Base-by-base conservation (phyloP, 805 yeast species). In the Lachancea fermentati region DNA sequence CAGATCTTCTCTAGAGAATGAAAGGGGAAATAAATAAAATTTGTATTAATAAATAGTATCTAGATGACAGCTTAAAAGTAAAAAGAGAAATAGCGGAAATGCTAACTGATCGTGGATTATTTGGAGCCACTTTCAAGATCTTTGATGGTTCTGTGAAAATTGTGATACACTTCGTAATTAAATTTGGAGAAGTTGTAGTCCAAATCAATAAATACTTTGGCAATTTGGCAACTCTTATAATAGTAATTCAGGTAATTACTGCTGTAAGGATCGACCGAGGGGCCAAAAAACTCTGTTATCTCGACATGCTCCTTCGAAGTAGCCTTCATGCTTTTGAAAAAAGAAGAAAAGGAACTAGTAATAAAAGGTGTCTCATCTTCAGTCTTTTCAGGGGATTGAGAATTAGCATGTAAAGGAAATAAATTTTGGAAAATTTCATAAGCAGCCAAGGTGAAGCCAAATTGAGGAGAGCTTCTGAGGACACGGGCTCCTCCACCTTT, bases 401-500 rank as follows among this genome's bases (percentile, higher is more conserved):
- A 13, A 19, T 16, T 19, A 14, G 25, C 14, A 39, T 60, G 79
- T 49, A 83, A 73, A 34, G 96, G 96, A 65, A 87, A 69, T 54
- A 81, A 55, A 35, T 72, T 76, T 61, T 91, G 95, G 63, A 91
- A 79, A 25, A 93, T 64, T 65, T 91, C 98, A 66, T 93, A 91
- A 18, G 96, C 89, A n/a, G 97, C 97, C 55, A 91, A 74, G 4
- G 98, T 91, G 67, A 89, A 89, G 41, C 97, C 98, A 63, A 91
- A 91, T 65, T 91, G 98, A 5, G 98, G 98, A 1, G 97, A 88
- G 4, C 97, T 89, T 66, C 97, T 77, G 56, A 88, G 71, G 30
- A 91, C 88, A 64, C 98, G 78, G 5, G 97, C 97, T 43, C 89
- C 76, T 29, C 97, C 95, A 55, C 98, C 98, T 71, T 91, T 91